Evolutionary conservation across 2,329 filamentous ascomycete genomes (phyloP).

Genomic region (Alternaria brassicicola): DNA sequence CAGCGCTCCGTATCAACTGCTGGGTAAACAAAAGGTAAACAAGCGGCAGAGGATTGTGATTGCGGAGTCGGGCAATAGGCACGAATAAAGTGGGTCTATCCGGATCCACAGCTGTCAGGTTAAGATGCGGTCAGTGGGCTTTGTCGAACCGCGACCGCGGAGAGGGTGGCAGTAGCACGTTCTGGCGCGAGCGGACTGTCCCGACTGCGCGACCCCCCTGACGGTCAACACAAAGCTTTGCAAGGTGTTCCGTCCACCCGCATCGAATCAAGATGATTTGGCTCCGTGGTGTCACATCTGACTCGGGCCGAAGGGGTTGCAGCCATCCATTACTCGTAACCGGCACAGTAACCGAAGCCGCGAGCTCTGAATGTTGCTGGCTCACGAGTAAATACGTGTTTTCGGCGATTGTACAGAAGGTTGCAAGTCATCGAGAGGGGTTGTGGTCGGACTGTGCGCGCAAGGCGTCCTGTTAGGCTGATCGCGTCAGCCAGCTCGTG

Average conservation of each 20-base stretch:
- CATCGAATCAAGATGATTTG: slow-evolving; percentile 16
- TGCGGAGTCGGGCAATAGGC: slow-evolving; percentile 2
- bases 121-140: slow-evolving; percentile 35
- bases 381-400: neutral
- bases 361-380: neutral
- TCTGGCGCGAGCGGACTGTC: slow-evolving; percentile 27
- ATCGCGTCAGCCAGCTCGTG: slow-evolving; percentile 1
- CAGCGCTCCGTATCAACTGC: neutral
- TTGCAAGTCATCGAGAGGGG: neutral
- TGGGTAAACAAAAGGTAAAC: slow-evolving; percentile 7
- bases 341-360: slow-evolving; percentile 14
- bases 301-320: slow-evolving; percentile 24
- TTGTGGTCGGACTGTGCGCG: neutral
- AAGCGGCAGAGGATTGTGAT: neutral
- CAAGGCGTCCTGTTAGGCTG: slow-evolving; percentile 11
- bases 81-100: neutral
- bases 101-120: slow-evolving; percentile 12
- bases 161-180: slow-evolving; percentile 23
- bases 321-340: slow-evolving; percentile 14
- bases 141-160: slow-evolving; percentile 25
- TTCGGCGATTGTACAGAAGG: neutral
- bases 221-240: slow-evolving; percentile 14
- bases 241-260: slow-evolving; percentile 1
- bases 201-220: slow-evolving; percentile 23
- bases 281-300: slow-evolving; percentile 17